Evolutionary conservation across 129 eudicot species (phyloP).

Genomic region (Flaveria robusta): DNA sequence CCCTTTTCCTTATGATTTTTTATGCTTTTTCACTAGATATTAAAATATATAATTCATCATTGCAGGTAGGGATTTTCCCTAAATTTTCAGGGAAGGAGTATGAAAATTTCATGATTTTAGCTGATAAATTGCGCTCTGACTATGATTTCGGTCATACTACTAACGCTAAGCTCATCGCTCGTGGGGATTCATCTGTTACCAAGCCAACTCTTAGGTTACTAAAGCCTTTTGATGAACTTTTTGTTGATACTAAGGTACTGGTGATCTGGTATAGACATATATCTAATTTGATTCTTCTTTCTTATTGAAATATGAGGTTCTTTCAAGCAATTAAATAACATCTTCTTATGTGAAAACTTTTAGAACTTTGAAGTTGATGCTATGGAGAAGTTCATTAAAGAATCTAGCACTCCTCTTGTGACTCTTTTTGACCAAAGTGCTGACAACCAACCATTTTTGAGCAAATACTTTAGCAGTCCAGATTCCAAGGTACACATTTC

Average conservation of each 20-base stretch:
- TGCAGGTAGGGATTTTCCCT: slow-evolving; percentile 71
- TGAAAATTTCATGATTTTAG: slow-evolving; percentile 56
- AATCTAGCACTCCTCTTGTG: slow-evolving; percentile 54
- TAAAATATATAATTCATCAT: not conserved
- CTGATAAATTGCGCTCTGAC: slow-evolving; percentile 75
- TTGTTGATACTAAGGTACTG: slow-evolving; percentile 67
- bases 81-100: slow-evolving; percentile 65
- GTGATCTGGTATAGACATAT: not conserved
- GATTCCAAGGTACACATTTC: slow-evolving; percentile 50
- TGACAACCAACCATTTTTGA: slow-evolving; percentile 44
- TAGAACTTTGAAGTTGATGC: slow-evolving; percentile 69
- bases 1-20: not conserved
- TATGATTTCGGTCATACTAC: slow-evolving; percentile 70
- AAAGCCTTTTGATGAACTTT: slow-evolving; percentile 87
- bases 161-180: slow-evolving; percentile 62
- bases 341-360: not conserved
- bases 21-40: not conserved
- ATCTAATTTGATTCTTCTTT: not conserved
- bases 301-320: not conserved
- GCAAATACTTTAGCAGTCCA: slow-evolving; percentile 46
- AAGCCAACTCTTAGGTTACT: slow-evolving; percentile 70
- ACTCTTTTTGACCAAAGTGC: slow-evolving; percentile 51
- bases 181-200: slow-evolving; percentile 53
- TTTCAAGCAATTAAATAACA: not conserved
- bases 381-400: slow-evolving; percentile 66